phyloP scores from a whole-genome alignment of 495 filamentous ascomycete species.

The Aspergillus egyptiacus region DNA sequence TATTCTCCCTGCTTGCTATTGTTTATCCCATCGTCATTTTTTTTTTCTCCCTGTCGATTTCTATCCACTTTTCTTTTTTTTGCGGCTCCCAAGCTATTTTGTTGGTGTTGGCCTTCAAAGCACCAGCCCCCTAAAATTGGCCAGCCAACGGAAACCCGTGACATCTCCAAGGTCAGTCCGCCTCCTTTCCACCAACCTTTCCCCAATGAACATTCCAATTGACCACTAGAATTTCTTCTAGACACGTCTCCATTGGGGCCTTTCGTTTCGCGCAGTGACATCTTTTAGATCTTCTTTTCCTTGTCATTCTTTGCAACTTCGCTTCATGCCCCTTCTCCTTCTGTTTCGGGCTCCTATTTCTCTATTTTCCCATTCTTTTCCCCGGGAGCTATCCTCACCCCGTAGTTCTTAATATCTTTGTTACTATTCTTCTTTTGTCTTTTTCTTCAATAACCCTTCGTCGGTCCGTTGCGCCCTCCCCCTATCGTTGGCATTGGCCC shows the following conservation, averaged over 20 bases:
- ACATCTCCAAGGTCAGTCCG: conserved; percentile 23
- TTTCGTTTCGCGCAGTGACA: conserved; percentile 12
- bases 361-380: conserved; percentile 32
- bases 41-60: conserved; percentile 26
- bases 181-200: conserved; percentile 21
- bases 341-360: conserved; percentile 14
- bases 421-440: conserved; percentile 30
- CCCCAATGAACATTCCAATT: conserved; percentile 35
- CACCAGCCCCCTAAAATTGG: conserved; percentile 15
- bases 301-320: conserved; percentile 25
- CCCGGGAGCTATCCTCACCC: conserved; percentile 28
- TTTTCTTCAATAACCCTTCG: conserved; percentile 24
- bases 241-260: conserved; percentile 25
- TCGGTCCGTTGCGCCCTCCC: conserved; percentile 14
- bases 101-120: conserved; percentile 21
- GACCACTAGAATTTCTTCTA: conserved; percentile 21
- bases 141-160: conserved; percentile 19
- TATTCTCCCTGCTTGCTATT: conserved; percentile 19
- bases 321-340: conserved; percentile 31
- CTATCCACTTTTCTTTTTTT: conserved; percentile 11
- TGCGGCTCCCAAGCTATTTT: conserved; percentile 8
- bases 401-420: conserved; percentile 31
- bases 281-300: conserved; percentile 16
- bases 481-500: conserved; percentile 12
- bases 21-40: conserved; percentile 13